These are phyloP conservation scores for Ogataea trehaloabstinens DNA, from an alignment of 805 yeast genomes.

Conservation along the genomic window DNA sequence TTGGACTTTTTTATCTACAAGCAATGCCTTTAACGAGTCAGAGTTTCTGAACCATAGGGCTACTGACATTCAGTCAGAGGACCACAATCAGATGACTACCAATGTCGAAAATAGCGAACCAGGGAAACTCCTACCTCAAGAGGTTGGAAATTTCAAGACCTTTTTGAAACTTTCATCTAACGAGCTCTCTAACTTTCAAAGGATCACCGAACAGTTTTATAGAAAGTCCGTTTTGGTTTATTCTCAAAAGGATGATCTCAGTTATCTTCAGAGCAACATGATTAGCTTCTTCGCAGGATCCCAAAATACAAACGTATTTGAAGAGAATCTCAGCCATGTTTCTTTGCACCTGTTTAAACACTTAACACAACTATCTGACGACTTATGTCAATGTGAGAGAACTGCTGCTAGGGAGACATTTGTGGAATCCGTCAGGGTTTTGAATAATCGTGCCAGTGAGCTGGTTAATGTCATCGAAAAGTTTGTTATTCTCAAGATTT, in stretches of 20 bases:
- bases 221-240: conserved; percentile 19
- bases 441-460: conserved; percentile 21
- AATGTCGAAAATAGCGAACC: not conserved
- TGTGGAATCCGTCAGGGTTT: conserved; percentile 13
- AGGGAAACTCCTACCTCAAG: conserved; percentile 31
- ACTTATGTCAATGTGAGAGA: conserved; percentile 4
- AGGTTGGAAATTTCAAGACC: conserved; percentile 42
- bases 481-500: conserved; percentile 34
- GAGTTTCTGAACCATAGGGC: conserved; percentile 8
- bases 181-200: conserved; percentile 38
- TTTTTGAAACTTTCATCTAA: conserved; percentile 46
- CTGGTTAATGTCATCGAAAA: conserved; percentile 31
- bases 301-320: not conserved
- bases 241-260: conserved; percentile 35
- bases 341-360: conserved; percentile 3
- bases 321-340: conserved; percentile 8
- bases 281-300: conserved; percentile 14
- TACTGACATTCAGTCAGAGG: not conserved
- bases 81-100: not conserved
- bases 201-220: conserved; percentile 33
- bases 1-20: conserved; percentile 40
- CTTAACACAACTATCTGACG: conserved; percentile 6
- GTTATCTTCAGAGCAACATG: conserved; percentile 10
- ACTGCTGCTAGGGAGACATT: conserved; percentile 11
- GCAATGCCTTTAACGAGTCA: conserved; percentile 26